Base-by-base conservation (phyloP, 345 rosid genomes). In the Streptanthus diversifolius region DNA sequence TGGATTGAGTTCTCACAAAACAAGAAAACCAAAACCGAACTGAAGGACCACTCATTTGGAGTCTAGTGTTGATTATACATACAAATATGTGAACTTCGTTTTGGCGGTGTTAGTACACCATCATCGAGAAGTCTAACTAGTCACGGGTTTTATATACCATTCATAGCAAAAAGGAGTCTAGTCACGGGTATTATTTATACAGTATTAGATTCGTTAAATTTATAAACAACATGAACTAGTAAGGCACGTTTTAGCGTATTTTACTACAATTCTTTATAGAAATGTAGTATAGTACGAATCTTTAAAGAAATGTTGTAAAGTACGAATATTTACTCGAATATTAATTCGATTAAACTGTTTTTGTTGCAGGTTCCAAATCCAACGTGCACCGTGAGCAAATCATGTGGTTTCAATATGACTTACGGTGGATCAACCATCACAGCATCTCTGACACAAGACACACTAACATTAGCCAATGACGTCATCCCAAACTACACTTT, bases 361-460 rank as follows among this genome's bases (percentile, higher is more conserved):
- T 44, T 43, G 2, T 5, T 14, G 61, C 86, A 91, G 97, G 96
- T 76, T 11, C 83, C 85, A 5, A 87, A 85, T 60, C 86, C 95
- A 71, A 81, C 82, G 5, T 95, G 98, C 85, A 82, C 64, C 1
- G 81, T 81, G 35, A 47, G 79, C 78, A 62, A 80, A 66, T 70
- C 88, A 76, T 95, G 99, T 70, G 37, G 73, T 0, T 90, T 86
- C 86, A 95, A 92, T 83, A 64, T 87, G 83, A 88, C 93, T 41
- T 95, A 95, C 18, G 99, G 96, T 22, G 66, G 93, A 49, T 91
- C 99, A 41, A 11, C 79, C 74, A 51, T 95, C 3, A 85, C 85
- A 0, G 93, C 96, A 27, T 84, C 79, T 70, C 82, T 92, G 21
- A 84, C 93, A 5, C 87, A 84, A 64, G 99, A 91, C 78, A 80